These are phyloP conservation scores for Dissophora ornata DNA, from an alignment of 192 early-diverging fungal genomes.

Conservation along the genomic window DNA sequence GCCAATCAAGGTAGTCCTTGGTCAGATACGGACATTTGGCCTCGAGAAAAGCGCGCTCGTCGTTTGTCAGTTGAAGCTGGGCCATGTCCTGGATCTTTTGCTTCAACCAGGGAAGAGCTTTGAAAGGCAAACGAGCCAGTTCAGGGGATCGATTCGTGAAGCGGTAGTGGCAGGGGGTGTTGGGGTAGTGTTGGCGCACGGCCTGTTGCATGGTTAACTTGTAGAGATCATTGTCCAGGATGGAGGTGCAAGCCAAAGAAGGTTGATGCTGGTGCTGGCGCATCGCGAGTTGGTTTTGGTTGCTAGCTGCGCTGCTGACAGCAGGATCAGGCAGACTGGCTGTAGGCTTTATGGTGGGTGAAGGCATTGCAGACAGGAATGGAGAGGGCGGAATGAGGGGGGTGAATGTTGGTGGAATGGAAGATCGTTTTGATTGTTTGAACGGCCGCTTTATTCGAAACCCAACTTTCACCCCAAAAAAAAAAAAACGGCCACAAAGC, in stretches of 20 bases:
- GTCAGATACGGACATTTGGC: slow-evolving; percentile 65
- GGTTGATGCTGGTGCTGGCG: not conserved
- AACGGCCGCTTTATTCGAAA: no score
- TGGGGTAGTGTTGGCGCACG: slow-evolving; percentile 75
- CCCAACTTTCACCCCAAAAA: no score
- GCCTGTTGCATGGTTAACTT: slow-evolving; percentile 88
- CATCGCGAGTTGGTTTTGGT: not conserved
- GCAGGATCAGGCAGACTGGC: no score
- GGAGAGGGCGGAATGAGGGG: no score
- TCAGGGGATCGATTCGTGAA: slow-evolving; percentile 72
- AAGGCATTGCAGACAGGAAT: no score
- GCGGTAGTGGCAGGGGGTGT: slow-evolving; percentile 66
- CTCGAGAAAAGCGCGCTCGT: slow-evolving; percentile 58
- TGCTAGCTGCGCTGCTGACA: no score
- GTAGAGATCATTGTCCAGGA: slow-evolving; percentile 88
- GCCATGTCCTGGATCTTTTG: slow-evolving; percentile 57
- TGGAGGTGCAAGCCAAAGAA: slow-evolving; percentile 54
- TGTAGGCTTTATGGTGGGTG: no score
- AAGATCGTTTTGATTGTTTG: no score
- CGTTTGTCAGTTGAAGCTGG: slow-evolving; percentile 52
- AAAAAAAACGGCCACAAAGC: no score
- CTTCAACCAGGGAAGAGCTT: slow-evolving; percentile 33
- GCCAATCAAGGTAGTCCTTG: slow-evolving; percentile 67
- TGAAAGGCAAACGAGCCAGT: slow-evolving; percentile 5
- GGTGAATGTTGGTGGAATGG: no score